phyloP scores from a whole-genome alignment of 2,329 filamentous ascomycete species.

The Colletotrichum euphorbiae region DNA sequence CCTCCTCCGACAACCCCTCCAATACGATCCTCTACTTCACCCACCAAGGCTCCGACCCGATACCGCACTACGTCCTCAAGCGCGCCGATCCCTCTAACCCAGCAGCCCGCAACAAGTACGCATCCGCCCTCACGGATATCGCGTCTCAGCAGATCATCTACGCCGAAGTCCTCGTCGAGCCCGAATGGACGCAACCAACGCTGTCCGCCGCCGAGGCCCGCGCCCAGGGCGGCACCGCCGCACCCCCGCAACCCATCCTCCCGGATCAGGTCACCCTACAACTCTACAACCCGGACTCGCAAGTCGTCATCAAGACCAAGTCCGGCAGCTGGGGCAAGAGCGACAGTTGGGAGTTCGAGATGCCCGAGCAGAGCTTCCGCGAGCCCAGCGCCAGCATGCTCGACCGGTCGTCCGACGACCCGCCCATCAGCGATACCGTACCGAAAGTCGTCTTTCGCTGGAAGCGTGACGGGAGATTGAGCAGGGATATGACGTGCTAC shows the following conservation, averaged over 20 bases:
- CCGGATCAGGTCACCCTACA: constrained; percentile 86
- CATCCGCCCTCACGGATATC: constrained; percentile 85
- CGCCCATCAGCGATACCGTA: constrained; percentile 59
- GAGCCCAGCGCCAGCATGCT: constrained; percentile 82
- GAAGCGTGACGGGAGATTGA: constrained; percentile 88
- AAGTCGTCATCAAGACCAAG: constrained; percentile 76
- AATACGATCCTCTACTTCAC: constrained; percentile 70
- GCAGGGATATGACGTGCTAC: constrained; percentile 89
- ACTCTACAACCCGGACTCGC: constrained; percentile 94
- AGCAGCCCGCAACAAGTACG: constrained; percentile 84
- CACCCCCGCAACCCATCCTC: constrained; percentile 73
- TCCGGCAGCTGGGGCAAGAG: constrained; percentile 83
- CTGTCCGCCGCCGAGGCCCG: constrained; percentile 85
- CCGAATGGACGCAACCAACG: constrained; percentile 86
- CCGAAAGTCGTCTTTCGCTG: constrained; percentile 88
- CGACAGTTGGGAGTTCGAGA: constrained; percentile 90
- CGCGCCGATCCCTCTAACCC: constrained; percentile 78
- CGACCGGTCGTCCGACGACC: constrained; percentile 72
- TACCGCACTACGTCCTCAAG: constrained; percentile 83
- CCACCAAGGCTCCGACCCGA: constrained; percentile 83
- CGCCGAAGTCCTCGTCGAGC: constrained; percentile 85
- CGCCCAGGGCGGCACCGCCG: constrained; percentile 71
- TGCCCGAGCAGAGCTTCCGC: constrained; percentile 87
- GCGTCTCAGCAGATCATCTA: constrained; percentile 85
- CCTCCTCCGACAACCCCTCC: constrained; percentile 63